A percentile compares a stretch with the other conserved stretches of the same genome.
phyloP scores from a whole-genome alignment of 495 filamentous ascomycete species.

The Podospora tetraspora region DNA sequence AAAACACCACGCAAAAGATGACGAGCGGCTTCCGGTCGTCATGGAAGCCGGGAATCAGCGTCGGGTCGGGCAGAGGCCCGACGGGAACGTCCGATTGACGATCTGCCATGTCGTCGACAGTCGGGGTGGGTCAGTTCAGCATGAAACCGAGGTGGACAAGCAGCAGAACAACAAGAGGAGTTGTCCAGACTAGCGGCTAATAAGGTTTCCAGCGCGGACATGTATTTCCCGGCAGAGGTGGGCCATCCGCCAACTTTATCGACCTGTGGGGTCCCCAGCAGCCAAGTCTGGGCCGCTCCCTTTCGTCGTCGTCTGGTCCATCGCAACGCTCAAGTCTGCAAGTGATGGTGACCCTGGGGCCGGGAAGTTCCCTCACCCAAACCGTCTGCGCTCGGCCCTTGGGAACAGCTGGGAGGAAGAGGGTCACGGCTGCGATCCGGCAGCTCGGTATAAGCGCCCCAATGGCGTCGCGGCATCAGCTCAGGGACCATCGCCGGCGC shows the following conservation, averaged over 20 bases:
- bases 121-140: neutral
- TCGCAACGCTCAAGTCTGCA: neutral
- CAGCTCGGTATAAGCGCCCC: neutral
- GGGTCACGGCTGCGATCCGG: neutral
- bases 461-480: neutral
- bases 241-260: neutral
- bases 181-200: neutral
- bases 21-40: conserved; percentile 1
- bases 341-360: neutral
- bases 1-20: conserved; percentile 9
- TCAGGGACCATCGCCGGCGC: neutral
- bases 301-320: neutral
- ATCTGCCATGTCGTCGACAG: neutral
- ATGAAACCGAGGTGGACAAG: neutral
- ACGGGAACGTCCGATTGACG: neutral
- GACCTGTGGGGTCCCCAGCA: neutral
- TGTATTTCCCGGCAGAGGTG: neutral
- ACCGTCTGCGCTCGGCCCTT: neutral
- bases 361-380: neutral
- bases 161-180: neutral
- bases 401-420: neutral
- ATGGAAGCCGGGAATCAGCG: conserved; percentile 1
- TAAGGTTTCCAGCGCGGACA: neutral
- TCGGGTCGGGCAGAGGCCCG: neutral
- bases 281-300: neutral